phyloP scores from a whole-genome alignment of 306 rosid genomes.

The Quercus aquifolioides region DNA sequence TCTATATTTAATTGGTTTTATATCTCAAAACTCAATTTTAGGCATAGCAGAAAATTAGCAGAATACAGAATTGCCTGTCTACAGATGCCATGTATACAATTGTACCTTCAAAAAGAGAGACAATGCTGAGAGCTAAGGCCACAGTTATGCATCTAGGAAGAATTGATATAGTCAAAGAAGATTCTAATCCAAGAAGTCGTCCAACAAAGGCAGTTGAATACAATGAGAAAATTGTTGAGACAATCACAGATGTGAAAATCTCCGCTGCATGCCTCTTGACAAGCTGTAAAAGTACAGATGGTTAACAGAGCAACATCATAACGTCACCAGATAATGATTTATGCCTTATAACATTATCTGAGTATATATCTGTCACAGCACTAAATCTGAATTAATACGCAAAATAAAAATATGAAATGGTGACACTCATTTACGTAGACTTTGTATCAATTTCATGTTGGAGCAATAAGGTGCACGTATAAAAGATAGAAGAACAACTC shows the following conservation, averaged over 20 bases:
- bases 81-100: background rate
- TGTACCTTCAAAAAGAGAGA: constrained; percentile 87
- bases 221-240: constrained; percentile 78
- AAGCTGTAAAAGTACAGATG: constrained; percentile 53
- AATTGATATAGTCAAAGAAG: constrained; percentile 79
- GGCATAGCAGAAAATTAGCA: background rate
- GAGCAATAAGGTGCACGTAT: background rate
- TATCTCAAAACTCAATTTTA: background rate
- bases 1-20: background rate
- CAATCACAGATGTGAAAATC: constrained; percentile 87
- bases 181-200: constrained; percentile 79
- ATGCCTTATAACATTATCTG: background rate
- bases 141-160: constrained; percentile 94
- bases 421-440: background rate
- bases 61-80: background rate
- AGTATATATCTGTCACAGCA: background rate
- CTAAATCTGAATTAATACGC: background rate
- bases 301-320: background rate
- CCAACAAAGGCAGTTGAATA: constrained; percentile 94
- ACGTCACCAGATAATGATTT: background rate
- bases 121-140: constrained; percentile 95
- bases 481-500: background rate
- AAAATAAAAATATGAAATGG: background rate
- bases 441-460: background rate
- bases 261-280: constrained; percentile 95